Conservation (phyloP, 495 filamentous ascomycete genomes). For the Staphylotrichum tortipilum region DNA sequence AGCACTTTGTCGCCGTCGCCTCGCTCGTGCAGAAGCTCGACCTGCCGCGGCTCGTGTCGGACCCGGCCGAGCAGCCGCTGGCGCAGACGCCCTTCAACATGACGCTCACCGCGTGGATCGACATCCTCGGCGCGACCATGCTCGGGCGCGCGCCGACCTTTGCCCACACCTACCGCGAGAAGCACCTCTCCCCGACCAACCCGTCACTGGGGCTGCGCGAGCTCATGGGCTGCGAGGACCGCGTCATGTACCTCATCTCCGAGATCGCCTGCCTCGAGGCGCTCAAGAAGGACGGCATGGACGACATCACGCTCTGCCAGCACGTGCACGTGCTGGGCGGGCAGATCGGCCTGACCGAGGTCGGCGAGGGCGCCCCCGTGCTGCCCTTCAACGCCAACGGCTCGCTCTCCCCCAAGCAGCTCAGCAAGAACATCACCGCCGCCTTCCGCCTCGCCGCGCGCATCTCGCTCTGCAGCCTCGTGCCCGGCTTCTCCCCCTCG, state of each 20-base stretch:
- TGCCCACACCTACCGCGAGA: conserved; percentile 83
- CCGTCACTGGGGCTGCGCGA: conserved; percentile 69
- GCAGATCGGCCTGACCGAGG: conserved; percentile 76
- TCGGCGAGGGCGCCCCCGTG: conserved; percentile 38
- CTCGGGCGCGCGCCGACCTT: conserved; percentile 75
- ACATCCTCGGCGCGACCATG: conserved; percentile 94
- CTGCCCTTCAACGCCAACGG: conserved; percentile 56
- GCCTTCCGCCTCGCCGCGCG: conserved; percentile 88
- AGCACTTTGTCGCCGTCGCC: conserved; percentile 87
- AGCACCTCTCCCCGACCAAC: conserved; percentile 65
- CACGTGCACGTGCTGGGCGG: conserved; percentile 74
- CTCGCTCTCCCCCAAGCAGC: conserved; percentile 67
- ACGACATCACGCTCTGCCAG: conserved; percentile 72
- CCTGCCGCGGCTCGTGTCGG: conserved; percentile 55
- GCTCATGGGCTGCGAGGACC: conserved; percentile 96
- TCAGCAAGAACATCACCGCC: conserved; percentile 77
- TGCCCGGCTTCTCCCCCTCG: conserved; percentile 72
- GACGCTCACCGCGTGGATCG: conserved; percentile 91
- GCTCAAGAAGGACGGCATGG: conserved; percentile 71
- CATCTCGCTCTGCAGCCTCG: conserved; percentile 89
- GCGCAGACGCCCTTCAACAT: conserved; percentile 83
- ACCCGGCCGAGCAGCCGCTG: conserved; percentile 46
- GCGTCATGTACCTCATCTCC: conserved; percentile 95
- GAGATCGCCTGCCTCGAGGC: conserved; percentile 94
- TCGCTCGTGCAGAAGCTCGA: conserved; percentile 77